Evolutionary conservation across 2,329 filamentous ascomycete genomes (phyloP), one percentile per base, ranked within the genome.

Genomic region (Helotiales sp.): DNA sequence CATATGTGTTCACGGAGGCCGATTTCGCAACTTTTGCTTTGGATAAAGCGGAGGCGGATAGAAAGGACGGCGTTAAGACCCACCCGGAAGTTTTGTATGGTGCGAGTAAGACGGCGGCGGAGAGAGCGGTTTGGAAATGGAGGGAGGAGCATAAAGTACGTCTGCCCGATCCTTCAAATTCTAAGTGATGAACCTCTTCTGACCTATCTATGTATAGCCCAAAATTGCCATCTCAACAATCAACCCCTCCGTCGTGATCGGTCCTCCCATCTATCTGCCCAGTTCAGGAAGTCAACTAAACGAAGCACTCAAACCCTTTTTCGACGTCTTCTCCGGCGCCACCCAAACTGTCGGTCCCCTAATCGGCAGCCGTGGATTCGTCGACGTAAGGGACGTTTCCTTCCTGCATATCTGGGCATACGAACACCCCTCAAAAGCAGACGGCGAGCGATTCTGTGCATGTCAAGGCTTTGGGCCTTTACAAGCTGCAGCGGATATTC

Each of bases 311-410:
- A 47, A 59, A 13, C 70, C 76, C 3, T 72, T 82, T 55, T 81
- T 70, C 66, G 62, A 76, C 1, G 70, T 81, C 8, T 76, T 81
- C 61, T 73, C 77, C 0, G 80, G 81, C 22, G 58, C 65, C 1
- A 65, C 75, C 1, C 69, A 77, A 54, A 67, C 71, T 0, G 47
- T 75, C 2, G 69, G 76, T 0, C 70, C 76, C 0, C 69, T 70
- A 2, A 69, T 71, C 13, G 75, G 72, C 5, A 69, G 76, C 0
- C 74, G 70, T 2, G 74, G 75, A 8, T 76, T 72, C 50, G 79
- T 84, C 15, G 82, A 84, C 67, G 80, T 84, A 0, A 77, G 81
- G 5, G 82, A 84, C 65, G 81, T 84, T 0, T 80, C 81, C 1
- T 74, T 76, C 7, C 73, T 82, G 49, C 74, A 81, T 15, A 72